Conservation (phyloP, 2,329 filamentous ascomycete species). For the Epichloe bromicola region DNA sequence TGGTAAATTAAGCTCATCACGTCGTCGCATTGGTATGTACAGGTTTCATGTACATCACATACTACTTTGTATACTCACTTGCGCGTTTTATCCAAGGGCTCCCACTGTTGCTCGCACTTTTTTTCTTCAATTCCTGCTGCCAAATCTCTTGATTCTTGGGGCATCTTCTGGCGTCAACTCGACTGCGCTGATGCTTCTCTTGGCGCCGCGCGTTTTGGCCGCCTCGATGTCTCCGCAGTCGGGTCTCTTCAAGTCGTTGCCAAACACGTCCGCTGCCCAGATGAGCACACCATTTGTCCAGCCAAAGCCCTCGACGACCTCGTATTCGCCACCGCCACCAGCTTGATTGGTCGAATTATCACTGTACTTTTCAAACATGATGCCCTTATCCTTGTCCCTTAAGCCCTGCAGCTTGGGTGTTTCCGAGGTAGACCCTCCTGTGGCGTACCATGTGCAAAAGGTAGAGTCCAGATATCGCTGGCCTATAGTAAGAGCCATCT, state of each 20-base stretch:
- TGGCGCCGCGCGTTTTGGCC: conserved; percentile 19
- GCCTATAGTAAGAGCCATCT: conserved; percentile 42
- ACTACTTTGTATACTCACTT: neutral
- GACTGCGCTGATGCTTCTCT: conserved; percentile 27
- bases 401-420: conserved; percentile 37
- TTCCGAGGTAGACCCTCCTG: conserved; percentile 45
- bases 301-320: conserved; percentile 57
- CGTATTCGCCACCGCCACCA: conserved; percentile 54
- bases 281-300: conserved; percentile 59
- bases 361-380: conserved; percentile 60
- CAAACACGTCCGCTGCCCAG: conserved; percentile 52
- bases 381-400: conserved; percentile 31
- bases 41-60: neutral
- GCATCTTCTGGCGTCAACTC: conserved; percentile 34
- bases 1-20: neutral
- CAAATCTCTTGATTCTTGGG: conserved; percentile 34
- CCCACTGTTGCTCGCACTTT: neutral
- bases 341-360: conserved; percentile 47
- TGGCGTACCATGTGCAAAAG: conserved; percentile 58
- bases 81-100: neutral
- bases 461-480: conserved; percentile 55
- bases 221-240: conserved; percentile 39
- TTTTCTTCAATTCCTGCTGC: conserved; percentile 5
- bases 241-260: conserved; percentile 38
- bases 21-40: neutral